Evolutionary conservation across 106 monocot genomes (phyloP), one percentile per base, ranked within the genome.

Genomic region (Apostasia ramifera): DNA sequence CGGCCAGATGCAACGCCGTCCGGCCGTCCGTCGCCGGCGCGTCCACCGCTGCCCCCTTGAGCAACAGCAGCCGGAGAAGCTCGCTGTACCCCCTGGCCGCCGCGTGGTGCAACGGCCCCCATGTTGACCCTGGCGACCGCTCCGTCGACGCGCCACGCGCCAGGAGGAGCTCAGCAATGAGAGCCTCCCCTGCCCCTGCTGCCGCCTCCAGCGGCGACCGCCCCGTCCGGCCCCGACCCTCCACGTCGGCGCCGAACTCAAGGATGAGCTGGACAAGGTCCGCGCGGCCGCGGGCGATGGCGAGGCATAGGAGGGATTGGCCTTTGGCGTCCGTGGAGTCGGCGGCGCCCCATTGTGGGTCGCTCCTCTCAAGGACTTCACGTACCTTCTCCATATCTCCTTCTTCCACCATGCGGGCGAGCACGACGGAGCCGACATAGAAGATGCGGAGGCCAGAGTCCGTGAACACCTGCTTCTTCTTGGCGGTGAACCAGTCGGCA

Each of bases 381-480:
- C 86, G 54, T 6, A 82, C 55, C 48, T 49, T 39, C 44, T 82
- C 82, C 70, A 86, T 71, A 1, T 67, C 70, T n/a, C 86, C 82
- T 3, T 62, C 71, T 0, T 8, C 66, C 2, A 82, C 82, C 8
- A 86, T 70, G n/a, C 74, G 79, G 37, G 79, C 42, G 4, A 82
- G 44, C 48, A 86, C 86, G 37, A 63, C 72, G 45, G 86, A 82
- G 0, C 86, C 86, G 5, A 86, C 77, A 58, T 82, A 86, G 67
- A 68, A 72, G 40, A 74, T 3, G 55, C 61, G 56, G 53, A 86
- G 43, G 38, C 76, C 79, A 47, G 77, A 80, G 50, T 86, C 82
- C 3, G 53, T 70, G 50, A 86, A 86, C 53, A 86, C 86, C 58
- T 86, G 86, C 73, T 86, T 86, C 76, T 77, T 86, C 77, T 54